Evolutionary conservation across 148 eudicot genomes (phyloP).

Genomic region (Polygonum maritimum): DNA sequence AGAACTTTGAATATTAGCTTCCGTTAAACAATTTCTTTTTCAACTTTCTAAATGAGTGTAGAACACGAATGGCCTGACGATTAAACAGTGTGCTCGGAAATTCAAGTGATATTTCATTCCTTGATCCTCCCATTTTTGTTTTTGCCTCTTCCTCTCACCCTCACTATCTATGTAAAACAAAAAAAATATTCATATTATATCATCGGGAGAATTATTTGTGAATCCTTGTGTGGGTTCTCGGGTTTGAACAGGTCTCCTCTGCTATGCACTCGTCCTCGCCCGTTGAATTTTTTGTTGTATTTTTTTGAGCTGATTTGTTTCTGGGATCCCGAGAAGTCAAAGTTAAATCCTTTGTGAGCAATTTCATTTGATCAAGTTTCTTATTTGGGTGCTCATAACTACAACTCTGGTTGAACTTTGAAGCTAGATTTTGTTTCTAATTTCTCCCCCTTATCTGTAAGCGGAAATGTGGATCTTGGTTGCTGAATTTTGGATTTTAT

Average conservation of each 20-base stretch:
- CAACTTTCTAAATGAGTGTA: neutral
- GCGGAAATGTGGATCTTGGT: constrained; percentile 6
- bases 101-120: neutral
- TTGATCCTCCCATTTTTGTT: neutral
- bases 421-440: neutral
- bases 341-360: neutral
- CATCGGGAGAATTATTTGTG: neutral
- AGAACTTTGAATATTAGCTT: neutral
- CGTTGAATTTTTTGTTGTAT: neutral
- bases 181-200: neutral
- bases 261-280: neutral
- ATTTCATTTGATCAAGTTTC: neutral
- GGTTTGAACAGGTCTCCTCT: neutral
- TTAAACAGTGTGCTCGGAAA: neutral
- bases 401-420: neutral
- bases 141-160: neutral
- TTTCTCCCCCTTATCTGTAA: neutral
- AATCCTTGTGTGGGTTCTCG: neutral
- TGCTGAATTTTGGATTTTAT: neutral
- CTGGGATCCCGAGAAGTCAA: neutral
- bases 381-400: neutral
- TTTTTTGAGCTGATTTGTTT: neutral
- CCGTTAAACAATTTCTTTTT: neutral
- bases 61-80: neutral
- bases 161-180: neutral